Percentiles rank a stretch among this genome's conserved stretches.
phyloP scores from a whole-genome alignment of 2,329 filamentous ascomycete genomes.

The Pleoardoris graminearum region DNA sequence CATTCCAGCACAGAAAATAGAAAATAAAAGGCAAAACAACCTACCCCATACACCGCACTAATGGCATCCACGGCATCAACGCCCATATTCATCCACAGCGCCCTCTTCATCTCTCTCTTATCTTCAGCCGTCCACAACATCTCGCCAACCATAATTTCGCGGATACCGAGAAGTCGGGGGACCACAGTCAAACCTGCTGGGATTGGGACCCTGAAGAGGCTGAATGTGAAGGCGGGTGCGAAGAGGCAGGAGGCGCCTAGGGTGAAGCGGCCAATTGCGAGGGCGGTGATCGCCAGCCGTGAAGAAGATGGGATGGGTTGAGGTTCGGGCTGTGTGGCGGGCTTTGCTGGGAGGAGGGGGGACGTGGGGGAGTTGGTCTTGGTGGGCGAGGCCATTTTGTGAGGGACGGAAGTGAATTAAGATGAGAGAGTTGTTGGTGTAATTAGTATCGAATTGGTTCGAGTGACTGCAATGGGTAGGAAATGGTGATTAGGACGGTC shows the following conservation, averaged over 20 bases:
- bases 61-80: constrained; percentile 27
- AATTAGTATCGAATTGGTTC: no score
- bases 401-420: background rate
- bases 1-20: no score
- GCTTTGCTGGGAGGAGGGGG: constrained; percentile 22
- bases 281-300: constrained; percentile 22
- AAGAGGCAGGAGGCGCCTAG: constrained; percentile 24
- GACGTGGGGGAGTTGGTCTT: constrained; percentile 7
- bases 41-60: constrained; percentile 13
- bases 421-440: background rate
- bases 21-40: no score
- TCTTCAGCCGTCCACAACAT: constrained; percentile 28
- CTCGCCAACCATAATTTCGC: constrained; percentile 29
- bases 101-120: constrained; percentile 27
- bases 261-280: constrained; percentile 24
- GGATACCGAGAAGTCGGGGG: constrained; percentile 28
- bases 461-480: no score
- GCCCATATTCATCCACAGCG: constrained; percentile 27
- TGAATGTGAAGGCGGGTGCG: constrained; percentile 25
- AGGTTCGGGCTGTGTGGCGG: constrained; percentile 6
- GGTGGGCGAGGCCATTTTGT: constrained; percentile 18
- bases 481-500: no score
- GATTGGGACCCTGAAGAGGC: constrained; percentile 22
- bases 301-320: constrained; percentile 16
- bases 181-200: constrained; percentile 17